These are phyloP conservation scores for Mrakia gelida DNA, from an alignment of 768 basidiomycete genomes.

Conservation along the genomic window DNA sequence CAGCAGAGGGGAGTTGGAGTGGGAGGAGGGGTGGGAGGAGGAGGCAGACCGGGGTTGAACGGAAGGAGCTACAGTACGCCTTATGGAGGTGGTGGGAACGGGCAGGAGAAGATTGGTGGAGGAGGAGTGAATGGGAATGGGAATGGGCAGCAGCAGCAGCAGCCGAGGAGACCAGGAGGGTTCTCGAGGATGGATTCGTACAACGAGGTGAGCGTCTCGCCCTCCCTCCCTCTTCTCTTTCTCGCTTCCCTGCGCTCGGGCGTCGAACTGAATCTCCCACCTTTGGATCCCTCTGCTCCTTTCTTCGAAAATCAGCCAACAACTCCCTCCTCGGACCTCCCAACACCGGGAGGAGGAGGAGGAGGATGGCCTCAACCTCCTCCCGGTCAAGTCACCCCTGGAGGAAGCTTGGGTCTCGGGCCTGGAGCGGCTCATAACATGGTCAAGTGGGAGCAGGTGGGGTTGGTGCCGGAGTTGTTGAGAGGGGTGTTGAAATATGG, in stretches of 20 bases:
- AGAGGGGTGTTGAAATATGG: constrained; percentile 89
- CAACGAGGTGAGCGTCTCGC: background rate
- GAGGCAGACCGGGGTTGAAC: background rate
- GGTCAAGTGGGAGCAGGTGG: constrained; percentile 93
- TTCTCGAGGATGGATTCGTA: constrained; percentile 23
- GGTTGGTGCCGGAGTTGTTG: constrained; percentile 77
- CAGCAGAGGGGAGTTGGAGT: background rate
- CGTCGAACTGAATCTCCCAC: background rate
- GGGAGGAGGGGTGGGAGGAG: background rate
- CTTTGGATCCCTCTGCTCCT: no score
- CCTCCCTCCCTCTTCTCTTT: background rate
- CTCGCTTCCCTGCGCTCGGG: no score
- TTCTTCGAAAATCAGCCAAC: background rate
- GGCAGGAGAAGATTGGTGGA: background rate
- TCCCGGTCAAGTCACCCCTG: constrained; percentile 29
- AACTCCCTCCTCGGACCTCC: background rate
- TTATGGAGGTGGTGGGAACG: background rate
- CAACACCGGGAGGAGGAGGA: background rate
- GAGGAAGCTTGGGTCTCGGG: constrained; percentile 17
- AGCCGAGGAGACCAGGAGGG: constrained; percentile 15
- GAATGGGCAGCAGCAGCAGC: constrained; percentile 3
- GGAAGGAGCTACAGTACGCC: constrained; percentile 17
- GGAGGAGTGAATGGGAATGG: background rate
- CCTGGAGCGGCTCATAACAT: constrained; percentile 42
- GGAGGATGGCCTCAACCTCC: constrained; percentile 32